Evolutionary conservation across 768 basidiomycete species (phyloP).

Genomic region (Amyloporia xantha): DNA sequence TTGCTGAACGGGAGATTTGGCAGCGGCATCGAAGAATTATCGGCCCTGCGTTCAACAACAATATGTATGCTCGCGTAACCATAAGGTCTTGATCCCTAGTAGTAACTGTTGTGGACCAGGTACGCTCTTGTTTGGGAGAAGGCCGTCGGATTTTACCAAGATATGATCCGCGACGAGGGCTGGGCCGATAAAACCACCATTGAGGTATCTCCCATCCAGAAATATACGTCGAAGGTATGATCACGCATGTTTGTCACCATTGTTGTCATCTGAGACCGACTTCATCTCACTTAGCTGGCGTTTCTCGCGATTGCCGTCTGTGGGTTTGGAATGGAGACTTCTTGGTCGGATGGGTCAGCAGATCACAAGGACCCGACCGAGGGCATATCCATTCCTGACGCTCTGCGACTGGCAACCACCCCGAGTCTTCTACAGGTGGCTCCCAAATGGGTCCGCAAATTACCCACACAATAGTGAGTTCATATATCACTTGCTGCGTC

Average conservation of each 20-base stretch:
- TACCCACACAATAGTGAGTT: background rate
- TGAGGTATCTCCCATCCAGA: conserved; percentile 6
- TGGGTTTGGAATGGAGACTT: conserved; percentile 13
- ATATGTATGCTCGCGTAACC: background rate
- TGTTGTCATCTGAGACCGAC: background rate
- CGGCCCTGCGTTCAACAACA: conserved; percentile 19
- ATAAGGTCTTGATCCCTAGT: background rate
- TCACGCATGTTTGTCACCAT: background rate
- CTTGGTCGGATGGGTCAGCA: conserved; percentile 5
- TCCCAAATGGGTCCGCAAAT: background rate
- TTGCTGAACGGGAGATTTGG: conserved; percentile 14
- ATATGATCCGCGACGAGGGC: conserved; percentile 12
- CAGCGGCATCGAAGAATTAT: conserved; percentile 17
- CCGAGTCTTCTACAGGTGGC: background rate
- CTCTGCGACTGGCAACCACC: background rate
- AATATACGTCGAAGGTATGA: conserved; percentile 11
- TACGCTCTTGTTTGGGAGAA: conserved; percentile 18
- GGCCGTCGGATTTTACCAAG: conserved; percentile 13
- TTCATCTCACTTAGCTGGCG: conserved; percentile 4
- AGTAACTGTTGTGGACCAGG: background rate
- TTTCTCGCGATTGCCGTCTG: conserved; percentile 15
- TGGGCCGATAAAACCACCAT: conserved; percentile 8
- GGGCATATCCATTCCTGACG: conserved; percentile 3
- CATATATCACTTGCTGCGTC: background rate
- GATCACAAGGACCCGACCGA: conserved; percentile 5